phyloP scores from a whole-genome alignment of 2,329 filamentous ascomycete genomes.

The Aspergillus terreus region DNA sequence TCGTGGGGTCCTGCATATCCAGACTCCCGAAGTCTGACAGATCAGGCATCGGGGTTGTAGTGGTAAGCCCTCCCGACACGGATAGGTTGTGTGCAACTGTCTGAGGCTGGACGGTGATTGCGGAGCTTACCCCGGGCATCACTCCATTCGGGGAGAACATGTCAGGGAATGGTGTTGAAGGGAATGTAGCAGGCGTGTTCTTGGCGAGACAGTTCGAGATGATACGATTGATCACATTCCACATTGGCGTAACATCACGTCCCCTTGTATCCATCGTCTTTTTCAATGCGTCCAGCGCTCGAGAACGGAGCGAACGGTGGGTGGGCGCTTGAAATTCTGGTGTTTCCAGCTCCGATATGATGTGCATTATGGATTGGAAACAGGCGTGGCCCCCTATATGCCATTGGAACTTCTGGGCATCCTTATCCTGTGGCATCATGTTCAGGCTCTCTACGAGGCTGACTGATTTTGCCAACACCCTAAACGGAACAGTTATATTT shows the following conservation, averaged over 20 bases:
- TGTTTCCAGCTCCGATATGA: conserved; percentile 8
- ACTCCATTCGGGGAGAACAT: neutral
- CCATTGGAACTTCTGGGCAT: conserved; percentile 9
- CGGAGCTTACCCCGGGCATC: neutral
- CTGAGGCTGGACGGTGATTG: neutral
- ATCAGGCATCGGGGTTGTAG: neutral
- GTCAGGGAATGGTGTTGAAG: neutral
- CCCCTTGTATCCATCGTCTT: conserved; percentile 1
- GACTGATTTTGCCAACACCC: conserved; percentile 8
- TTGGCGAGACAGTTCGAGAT: conserved; percentile 2
- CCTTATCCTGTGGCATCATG: conserved; percentile 6
- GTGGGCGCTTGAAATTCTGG: conserved; percentile 6
- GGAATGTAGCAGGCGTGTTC: neutral
- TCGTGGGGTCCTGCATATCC: neutral
- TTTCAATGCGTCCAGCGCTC: neutral
- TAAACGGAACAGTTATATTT: neutral
- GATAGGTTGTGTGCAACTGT: neutral
- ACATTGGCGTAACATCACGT: neutral
- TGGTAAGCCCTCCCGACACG: neutral
- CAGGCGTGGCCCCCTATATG: conserved; percentile 9
- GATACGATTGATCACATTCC: conserved; percentile 5
- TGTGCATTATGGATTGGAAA: conserved; percentile 12
- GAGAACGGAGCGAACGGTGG: conserved; percentile 3
- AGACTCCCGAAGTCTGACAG: neutral
- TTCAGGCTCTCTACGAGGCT: conserved; percentile 10